Conservation (phyloP, 331 rosid species). For the Prunus yedoensis region DNA sequence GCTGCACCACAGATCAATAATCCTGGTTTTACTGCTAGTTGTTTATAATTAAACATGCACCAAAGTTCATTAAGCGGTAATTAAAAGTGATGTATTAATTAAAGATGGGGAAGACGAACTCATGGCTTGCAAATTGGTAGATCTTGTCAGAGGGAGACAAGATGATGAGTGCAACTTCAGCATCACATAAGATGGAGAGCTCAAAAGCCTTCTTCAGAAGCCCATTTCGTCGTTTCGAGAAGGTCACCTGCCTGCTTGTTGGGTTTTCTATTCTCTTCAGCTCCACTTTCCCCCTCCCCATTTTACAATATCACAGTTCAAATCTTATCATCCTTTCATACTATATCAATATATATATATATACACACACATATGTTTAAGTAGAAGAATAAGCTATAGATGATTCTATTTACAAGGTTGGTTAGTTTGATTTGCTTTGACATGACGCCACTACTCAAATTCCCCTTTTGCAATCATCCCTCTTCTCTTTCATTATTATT, state of each 20-base stretch:
- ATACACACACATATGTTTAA: no score
- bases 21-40: no score
- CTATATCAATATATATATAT: not conserved
- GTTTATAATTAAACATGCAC: no score
- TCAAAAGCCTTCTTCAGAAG: conserved; percentile 54
- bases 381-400: not conserved
- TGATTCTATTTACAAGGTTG: not conserved
- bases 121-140: conserved; percentile 48
- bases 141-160: conserved; percentile 49
- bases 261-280: conserved; percentile 55
- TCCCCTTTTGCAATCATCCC: not conserved
- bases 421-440: not conserved
- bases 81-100: not conserved
- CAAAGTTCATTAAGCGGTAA: no score
- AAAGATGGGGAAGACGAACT: conserved; percentile 23
- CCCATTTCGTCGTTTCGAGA: conserved; percentile 55
- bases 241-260: conserved; percentile 48
- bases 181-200: conserved; percentile 55
- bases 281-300: conserved; percentile 61
- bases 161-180: conserved; percentile 41
- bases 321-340: not conserved
- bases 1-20: conserved; percentile 25
- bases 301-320: not conserved
- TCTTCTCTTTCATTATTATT: not conserved
- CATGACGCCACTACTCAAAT: conserved; percentile 7